Evolutionary conservation across 2,329 filamentous ascomycete species (phyloP).

Genomic region (Colletotrichum sidae): DNA sequence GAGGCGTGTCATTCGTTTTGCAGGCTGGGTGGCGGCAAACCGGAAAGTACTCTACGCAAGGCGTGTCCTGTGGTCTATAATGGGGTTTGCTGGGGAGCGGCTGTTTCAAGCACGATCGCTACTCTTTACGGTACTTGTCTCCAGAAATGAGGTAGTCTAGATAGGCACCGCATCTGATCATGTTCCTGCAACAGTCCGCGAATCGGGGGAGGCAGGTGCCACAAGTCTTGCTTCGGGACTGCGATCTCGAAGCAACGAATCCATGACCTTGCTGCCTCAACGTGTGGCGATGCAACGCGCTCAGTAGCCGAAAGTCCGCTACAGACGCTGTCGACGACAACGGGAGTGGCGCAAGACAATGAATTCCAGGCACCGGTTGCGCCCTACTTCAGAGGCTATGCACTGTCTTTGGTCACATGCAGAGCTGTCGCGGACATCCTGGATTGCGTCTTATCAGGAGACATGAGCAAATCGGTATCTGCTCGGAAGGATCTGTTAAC

Average conservation of each 20-base stretch:
- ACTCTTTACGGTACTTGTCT: too few species aligned
- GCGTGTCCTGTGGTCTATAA: too few species aligned
- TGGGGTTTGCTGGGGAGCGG: too few species aligned
- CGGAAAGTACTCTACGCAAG: too few species aligned
- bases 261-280: conserved; percentile 9
- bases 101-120: too few species aligned
- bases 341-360: conserved; percentile 24
- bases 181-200: neutral
- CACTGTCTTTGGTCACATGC: conserved; percentile 33
- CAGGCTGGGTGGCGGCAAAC: too few species aligned
- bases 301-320: conserved; percentile 29
- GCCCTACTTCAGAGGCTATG: conserved; percentile 24
- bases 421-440: conserved; percentile 19
- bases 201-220: too few species aligned
- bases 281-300: conserved; percentile 14
- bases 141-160: too few species aligned
- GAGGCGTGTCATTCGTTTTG: too few species aligned
- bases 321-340: conserved; percentile 11
- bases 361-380: conserved; percentile 25
- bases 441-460: conserved; percentile 26
- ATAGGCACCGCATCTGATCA: too few species aligned
- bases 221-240: conserved; percentile 10
- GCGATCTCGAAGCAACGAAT: conserved; percentile 7
- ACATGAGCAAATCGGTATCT: conserved; percentile 8
- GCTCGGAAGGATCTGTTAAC: conserved; percentile 6